Evolutionary conservation across 768 basidiomycete species (phyloP).

Genomic region (Tulasnella sp.): DNA sequence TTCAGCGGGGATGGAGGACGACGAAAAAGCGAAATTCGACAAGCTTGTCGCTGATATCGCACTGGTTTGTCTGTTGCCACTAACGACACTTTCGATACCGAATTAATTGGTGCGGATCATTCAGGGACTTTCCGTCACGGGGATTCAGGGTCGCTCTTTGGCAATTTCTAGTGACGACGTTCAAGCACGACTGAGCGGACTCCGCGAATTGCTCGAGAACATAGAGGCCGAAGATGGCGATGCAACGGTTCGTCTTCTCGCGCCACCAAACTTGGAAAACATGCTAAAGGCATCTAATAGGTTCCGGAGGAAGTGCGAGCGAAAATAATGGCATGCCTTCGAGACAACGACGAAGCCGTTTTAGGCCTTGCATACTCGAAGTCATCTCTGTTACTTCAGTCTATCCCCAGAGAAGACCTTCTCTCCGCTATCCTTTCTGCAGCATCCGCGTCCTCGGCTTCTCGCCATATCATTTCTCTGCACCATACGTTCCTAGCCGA

Average conservation of each 20-base stretch:
- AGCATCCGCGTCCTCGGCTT: slow-evolving; percentile 33
- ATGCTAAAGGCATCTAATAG: neutral
- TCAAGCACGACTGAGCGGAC: slow-evolving; percentile 1
- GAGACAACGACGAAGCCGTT: neutral
- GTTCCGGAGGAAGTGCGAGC: neutral
- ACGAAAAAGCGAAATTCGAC: neutral
- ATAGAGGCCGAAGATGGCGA: neutral
- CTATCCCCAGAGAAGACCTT: slow-evolving; percentile 3
- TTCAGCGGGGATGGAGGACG: neutral
- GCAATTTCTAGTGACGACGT: slow-evolving; percentile 18
- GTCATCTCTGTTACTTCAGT: neutral
- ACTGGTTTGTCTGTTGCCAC: neutral
- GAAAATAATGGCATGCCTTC: neutral
- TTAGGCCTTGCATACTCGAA: slow-evolving; percentile 7
- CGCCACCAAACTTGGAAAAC: neutral
- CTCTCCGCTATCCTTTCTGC: neutral
- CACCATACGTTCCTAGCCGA: slow-evolving; percentile 57
- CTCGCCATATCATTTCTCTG: slow-evolving; percentile 51
- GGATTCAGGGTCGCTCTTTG: neutral
- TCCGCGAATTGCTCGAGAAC: neutral
- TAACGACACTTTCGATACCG: neutral
- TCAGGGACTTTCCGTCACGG: neutral
- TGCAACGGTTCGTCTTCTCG: neutral
- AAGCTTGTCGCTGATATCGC: neutral
- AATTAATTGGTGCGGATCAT: neutral